Evolutionary conservation across 1,284 basidiomycete genomes (phyloP).

Genomic region (Hemileia vastatrix): DNA sequence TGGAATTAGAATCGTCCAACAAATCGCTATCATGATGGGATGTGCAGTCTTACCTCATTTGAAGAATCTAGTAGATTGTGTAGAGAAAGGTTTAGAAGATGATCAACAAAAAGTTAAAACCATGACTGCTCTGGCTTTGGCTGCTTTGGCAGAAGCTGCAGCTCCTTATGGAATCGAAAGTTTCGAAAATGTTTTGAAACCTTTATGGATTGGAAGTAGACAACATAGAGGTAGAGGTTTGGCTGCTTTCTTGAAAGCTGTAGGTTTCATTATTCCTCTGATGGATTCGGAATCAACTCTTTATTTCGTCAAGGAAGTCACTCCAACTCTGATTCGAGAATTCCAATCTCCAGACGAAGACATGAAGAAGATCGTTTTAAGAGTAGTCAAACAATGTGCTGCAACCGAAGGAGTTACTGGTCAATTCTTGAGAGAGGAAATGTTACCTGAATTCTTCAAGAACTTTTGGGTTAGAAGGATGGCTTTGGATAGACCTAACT

Average conservation of each 20-base stretch:
- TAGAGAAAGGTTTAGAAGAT: conserved; percentile 87
- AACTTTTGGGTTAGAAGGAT: conserved; percentile 90
- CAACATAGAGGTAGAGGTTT: conserved; percentile 95
- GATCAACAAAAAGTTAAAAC: conserved; percentile 99
- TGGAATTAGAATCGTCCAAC: conserved; percentile 98
- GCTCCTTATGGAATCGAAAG: conserved; percentile 99
- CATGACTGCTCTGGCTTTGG: conserved; percentile 94
- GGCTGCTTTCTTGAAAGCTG: conserved; percentile 95
- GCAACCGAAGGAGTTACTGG: conserved; percentile 92
- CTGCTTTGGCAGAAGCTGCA: conserved; percentile 92
- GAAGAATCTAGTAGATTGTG: conserved; percentile 88
- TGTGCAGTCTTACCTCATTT: conserved; percentile 98
- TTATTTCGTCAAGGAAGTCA: conserved; percentile 94
- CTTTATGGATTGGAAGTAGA: conserved; percentile 93
- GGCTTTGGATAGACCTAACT: conserved; percentile 93
- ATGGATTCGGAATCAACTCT: conserved; percentile 99
- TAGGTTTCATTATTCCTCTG: conserved; percentile 97
- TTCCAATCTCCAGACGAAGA: conserved; percentile 99
- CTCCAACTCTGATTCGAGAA: conserved; percentile 93
- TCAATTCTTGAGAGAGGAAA: conserved; percentile 86
- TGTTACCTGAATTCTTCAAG: conserved; percentile 97
- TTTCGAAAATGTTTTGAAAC: conserved; percentile 95
- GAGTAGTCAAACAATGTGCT: conserved; percentile 97
- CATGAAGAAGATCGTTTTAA: conserved; percentile 99
- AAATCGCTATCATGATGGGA: conserved; percentile 99